phyloP scores from a whole-genome alignment of 257 asterid genomes.

The Plantago elongata region DNA sequence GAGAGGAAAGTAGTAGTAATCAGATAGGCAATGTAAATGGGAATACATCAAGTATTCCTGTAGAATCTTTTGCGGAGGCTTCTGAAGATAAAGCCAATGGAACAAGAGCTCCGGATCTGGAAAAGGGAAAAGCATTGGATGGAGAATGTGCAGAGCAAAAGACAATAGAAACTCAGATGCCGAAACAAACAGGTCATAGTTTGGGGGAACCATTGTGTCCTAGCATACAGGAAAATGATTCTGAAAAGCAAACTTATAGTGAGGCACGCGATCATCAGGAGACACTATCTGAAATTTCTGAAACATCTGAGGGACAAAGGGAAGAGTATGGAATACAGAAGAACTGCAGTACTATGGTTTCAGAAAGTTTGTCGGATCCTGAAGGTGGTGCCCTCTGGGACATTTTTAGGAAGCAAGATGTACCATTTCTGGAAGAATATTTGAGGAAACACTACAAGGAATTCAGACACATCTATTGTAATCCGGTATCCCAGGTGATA shows the following conservation, averaged over 20 bases:
- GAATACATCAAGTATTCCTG: no score
- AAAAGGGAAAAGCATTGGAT: neutral
- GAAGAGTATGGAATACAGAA: neutral
- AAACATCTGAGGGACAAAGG: constrained; percentile 8
- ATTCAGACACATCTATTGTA: constrained; percentile 44
- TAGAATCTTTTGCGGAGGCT: neutral
- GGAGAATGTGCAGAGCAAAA: neutral
- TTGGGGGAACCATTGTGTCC: no score
- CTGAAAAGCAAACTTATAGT: neutral
- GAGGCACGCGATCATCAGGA: neutral
- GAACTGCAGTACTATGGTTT: neutral
- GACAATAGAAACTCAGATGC: neutral
- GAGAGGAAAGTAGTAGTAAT: neutral
- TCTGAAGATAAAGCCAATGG: neutral
- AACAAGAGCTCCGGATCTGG: neutral
- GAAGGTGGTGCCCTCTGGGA: constrained; percentile 29
- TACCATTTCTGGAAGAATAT: neutral
- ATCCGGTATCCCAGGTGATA: constrained; percentile 45
- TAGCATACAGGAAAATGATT: neutral
- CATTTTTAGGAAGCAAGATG: constrained; percentile 4
- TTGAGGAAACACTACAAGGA: constrained; percentile 6
- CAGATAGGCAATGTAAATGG: neutral
- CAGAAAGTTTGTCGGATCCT: constrained; percentile 17
- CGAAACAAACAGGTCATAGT: no score
- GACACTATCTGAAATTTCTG: neutral